phyloP scores from a whole-genome alignment of 495 filamentous ascomycete genomes.

The Annulohypoxylon maeteangense region DNA sequence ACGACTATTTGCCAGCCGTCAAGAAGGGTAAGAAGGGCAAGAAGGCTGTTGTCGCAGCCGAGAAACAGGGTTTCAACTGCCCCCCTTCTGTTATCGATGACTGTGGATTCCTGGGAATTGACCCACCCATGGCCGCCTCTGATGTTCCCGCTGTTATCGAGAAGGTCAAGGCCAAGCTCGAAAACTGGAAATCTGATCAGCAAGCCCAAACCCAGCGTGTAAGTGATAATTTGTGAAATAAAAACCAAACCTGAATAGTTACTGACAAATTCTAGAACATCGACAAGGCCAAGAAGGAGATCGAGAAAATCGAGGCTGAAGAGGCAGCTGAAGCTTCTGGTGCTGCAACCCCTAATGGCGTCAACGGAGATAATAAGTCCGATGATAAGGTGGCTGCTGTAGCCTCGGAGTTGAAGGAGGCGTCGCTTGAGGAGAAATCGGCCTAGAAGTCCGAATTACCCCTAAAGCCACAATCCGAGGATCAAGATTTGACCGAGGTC shows the following conservation, averaged over 20 bases:
- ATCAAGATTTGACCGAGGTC: not conserved
- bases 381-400: conserved; percentile 56
- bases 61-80: conserved; percentile 74
- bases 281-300: conserved; percentile 74
- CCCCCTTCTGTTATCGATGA: conserved; percentile 91
- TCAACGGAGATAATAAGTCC: conserved; percentile 52
- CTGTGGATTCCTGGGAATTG: conserved; percentile 81
- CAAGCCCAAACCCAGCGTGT: conserved; percentile 91
- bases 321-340: conserved; percentile 55
- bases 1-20: conserved; percentile 84
- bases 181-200: conserved; percentile 93
- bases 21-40: conserved; percentile 95
- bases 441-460: conserved; percentile 58
- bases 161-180: conserved; percentile 90
- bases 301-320: conserved; percentile 69
- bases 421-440: conserved; percentile 74
- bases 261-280: conserved; percentile 82
- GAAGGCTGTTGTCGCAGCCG: conserved; percentile 60
- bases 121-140: conserved; percentile 83
- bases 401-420: conserved; percentile 71
- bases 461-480: conserved; percentile 36
- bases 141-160: conserved; percentile 82
- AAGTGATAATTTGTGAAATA: conserved; percentile 46
- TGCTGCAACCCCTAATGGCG: conserved; percentile 52
- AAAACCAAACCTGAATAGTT: not conserved